phyloP scores from a whole-genome alignment of 345 rosid genomes.

The Dovyalis caffra region DNA sequence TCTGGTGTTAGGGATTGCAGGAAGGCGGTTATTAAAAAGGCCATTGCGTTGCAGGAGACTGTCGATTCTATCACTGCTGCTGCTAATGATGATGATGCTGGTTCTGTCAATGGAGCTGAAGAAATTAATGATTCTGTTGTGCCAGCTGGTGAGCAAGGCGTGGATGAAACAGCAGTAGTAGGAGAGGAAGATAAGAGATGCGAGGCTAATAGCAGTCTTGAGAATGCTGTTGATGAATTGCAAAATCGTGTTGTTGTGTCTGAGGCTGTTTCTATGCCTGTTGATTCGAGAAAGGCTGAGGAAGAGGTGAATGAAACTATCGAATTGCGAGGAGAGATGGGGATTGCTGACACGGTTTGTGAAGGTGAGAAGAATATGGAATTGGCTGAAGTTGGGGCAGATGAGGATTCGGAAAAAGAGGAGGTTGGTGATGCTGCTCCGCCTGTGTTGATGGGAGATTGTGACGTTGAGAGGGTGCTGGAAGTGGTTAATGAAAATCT shows the following conservation, averaged over 20 bases:
- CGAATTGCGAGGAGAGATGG: too few relatives aligned
- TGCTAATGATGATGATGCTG: background rate
- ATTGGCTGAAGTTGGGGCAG: too few relatives aligned
- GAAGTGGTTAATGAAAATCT: too few relatives aligned
- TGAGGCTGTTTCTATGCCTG: background rate
- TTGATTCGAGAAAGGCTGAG: background rate
- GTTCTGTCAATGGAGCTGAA: background rate
- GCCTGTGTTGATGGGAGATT: too few relatives aligned
- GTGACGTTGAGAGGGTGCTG: too few relatives aligned
- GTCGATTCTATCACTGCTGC: constrained; percentile 39
- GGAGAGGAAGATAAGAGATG: too few relatives aligned
- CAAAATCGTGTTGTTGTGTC: background rate
- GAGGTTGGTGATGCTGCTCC: too few relatives aligned
- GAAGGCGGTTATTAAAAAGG: constrained; percentile 47
- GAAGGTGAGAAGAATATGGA: background rate
- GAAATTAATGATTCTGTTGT: background rate
- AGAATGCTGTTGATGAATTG: background rate
- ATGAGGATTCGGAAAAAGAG: too few relatives aligned
- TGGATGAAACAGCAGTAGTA: constrained; percentile 3
- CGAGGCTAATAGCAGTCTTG: background rate
- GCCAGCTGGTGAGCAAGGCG: background rate
- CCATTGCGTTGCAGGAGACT: constrained; percentile 55
- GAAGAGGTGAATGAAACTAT: background rate
- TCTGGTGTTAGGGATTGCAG: constrained; percentile 55
- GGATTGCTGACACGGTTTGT: background rate